phyloP scores from a whole-genome alignment of 1,139 yeast species.

The Scheffersomyces cryptocercus region DNA sequence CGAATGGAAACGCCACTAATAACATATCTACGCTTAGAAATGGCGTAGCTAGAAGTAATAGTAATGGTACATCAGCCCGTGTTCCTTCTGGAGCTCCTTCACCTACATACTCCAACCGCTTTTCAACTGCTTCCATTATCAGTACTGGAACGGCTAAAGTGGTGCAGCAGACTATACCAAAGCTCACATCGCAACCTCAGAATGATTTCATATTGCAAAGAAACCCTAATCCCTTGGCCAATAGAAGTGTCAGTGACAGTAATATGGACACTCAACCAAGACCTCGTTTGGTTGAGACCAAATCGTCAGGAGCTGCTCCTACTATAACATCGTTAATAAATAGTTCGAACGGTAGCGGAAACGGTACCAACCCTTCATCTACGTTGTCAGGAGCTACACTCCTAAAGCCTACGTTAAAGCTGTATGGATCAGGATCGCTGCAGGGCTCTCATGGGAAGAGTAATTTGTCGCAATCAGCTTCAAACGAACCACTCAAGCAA shows the following conservation, averaged over 20 bases:
- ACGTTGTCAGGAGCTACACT: slow-evolving; percentile 3
- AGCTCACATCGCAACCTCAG: slow-evolving; percentile 15
- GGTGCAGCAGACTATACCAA: slow-evolving; percentile 30
- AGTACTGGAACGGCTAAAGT: slow-evolving; percentile 48
- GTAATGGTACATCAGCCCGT: background rate
- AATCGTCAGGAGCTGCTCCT: slow-evolving; percentile 23
- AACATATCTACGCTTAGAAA: background rate
- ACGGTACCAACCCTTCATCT: slow-evolving; percentile 1
- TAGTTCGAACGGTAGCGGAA: background rate
- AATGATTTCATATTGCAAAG: background rate
- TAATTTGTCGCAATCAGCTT: slow-evolving; percentile 3
- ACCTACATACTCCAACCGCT: slow-evolving; percentile 42
- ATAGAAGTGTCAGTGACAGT: background rate
- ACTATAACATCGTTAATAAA: slow-evolving; percentile 5
- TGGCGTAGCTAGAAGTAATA: background rate
- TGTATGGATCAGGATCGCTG: slow-evolving; percentile 5
- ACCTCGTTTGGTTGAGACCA: slow-evolving; percentile 36
- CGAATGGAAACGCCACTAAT: background rate
- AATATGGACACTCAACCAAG: slow-evolving; percentile 9
- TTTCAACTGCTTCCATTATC: slow-evolving; percentile 40
- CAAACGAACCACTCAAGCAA: slow-evolving; percentile 76
- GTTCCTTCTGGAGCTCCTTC: slow-evolving; percentile 23
- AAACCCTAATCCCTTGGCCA: background rate
- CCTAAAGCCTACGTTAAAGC: slow-evolving; percentile 15
- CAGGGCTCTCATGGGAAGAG: slow-evolving; percentile 10